Evolutionary conservation across 371 early-diverging fungal genomes (phyloP).

Genomic region (Blastocladiella emersonii): DNA sequence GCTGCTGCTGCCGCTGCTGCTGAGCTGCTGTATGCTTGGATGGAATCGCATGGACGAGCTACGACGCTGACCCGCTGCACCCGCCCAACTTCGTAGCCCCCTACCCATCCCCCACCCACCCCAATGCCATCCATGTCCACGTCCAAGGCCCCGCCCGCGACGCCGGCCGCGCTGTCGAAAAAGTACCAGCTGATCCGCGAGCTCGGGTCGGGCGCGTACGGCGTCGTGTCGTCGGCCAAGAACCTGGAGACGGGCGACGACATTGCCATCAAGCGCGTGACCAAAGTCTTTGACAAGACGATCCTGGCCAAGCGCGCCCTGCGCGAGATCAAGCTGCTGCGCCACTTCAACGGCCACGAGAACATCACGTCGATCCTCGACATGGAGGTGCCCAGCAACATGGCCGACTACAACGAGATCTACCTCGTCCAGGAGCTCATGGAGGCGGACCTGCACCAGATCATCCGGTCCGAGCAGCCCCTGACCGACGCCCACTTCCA

Average conservation of each 20-base stretch:
- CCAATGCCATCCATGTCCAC: neutral
- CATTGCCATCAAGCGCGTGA: constrained; percentile 86
- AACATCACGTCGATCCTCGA: constrained; percentile 82
- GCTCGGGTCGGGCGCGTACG: constrained; percentile 88
- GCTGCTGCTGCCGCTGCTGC: too few species aligned
- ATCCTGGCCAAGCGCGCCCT: constrained; percentile 74
- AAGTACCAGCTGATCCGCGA: constrained; percentile 64
- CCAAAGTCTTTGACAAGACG: constrained; percentile 68
- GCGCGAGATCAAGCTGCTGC: constrained; percentile 75
- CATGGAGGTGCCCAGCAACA: constrained; percentile 65
- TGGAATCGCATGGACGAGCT: too few species aligned
- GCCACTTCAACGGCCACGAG: constrained; percentile 79
- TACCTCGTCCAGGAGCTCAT: constrained; percentile 63
- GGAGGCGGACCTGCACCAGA: constrained; percentile 98
- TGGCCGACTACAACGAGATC: constrained; percentile 68
- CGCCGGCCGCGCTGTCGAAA: neutral
- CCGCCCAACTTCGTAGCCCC: too few species aligned
- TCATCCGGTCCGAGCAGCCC: constrained; percentile 90
- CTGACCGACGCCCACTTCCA: constrained; percentile 95
- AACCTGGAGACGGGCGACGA: constrained; percentile 62
- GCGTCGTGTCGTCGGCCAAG: constrained; percentile 68
- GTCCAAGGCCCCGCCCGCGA: neutral
- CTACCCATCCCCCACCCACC: too few species aligned
- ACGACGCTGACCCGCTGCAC: too few species aligned
- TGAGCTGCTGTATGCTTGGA: too few species aligned